Conservation (phyloP, 352 stramenopile genomes). For the Phytophthora meadii region DNA sequence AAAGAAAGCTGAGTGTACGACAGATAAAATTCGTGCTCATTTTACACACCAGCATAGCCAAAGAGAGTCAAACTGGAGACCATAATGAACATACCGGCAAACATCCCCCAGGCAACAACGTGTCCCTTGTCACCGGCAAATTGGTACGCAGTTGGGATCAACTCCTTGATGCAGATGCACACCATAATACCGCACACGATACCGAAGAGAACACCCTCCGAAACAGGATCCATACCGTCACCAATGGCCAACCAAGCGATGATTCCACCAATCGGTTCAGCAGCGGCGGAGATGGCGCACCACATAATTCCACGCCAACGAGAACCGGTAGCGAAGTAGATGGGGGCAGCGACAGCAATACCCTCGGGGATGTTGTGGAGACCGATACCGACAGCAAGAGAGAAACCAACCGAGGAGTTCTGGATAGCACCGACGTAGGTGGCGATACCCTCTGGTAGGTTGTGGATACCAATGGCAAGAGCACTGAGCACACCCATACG, state of each 20-base stretch:
- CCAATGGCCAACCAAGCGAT: slow-evolving; percentile 89
- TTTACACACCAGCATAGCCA: slow-evolving; percentile 57
- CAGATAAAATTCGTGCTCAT: no score
- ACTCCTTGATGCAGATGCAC: slow-evolving; percentile 90
- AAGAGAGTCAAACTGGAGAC: slow-evolving; percentile 90
- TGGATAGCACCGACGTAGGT: slow-evolving; percentile 86
- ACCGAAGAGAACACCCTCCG: slow-evolving; percentile 92
- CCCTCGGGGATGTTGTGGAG: slow-evolving; percentile 90
- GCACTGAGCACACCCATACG: slow-evolving; percentile 92
- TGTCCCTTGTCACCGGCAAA: slow-evolving; percentile 83
- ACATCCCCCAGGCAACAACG: slow-evolving; percentile 79
- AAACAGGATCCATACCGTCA: slow-evolving; percentile 61
- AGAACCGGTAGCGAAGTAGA: slow-evolving; percentile 96
- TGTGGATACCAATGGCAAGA: slow-evolving; percentile 94
- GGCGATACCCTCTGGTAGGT: slow-evolving; percentile 95
- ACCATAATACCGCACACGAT: slow-evolving; percentile 96
- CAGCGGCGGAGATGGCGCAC: slow-evolving; percentile 87
- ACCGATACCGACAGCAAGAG: slow-evolving; percentile 94
- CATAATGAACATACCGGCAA: slow-evolving; percentile 91
- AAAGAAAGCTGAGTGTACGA: no score
- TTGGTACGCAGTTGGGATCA: slow-evolving; percentile 91
- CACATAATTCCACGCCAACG: slow-evolving; percentile 93
- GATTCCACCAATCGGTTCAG: slow-evolving; percentile 89
- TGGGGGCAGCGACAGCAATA: slow-evolving; percentile 94
- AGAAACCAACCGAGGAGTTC: slow-evolving; percentile 90